Conservation (phyloP, 2,329 filamentous ascomycete genomes). For the Fusarium tupiense region DNA sequence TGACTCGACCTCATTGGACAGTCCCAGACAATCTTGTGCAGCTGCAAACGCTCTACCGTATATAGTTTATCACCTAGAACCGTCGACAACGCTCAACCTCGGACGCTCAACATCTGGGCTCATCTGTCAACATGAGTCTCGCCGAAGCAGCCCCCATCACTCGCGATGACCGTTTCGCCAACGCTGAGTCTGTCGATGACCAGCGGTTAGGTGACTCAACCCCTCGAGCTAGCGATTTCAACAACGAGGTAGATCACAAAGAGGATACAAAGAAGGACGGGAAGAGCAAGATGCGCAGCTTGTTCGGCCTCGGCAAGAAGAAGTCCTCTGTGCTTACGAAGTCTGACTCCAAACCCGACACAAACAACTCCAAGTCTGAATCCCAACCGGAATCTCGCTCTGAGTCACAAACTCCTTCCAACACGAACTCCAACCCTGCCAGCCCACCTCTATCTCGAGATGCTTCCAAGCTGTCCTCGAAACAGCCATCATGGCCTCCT, state of each 20-base stretch:
- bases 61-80: background rate
- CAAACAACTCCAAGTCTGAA: slow-evolving; percentile 22
- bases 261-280: slow-evolving; percentile 37
- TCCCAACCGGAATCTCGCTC: slow-evolving; percentile 27
- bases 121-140: slow-evolving; percentile 44
- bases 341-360: slow-evolving; percentile 18
- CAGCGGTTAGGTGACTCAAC: slow-evolving; percentile 46
- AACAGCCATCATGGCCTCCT: slow-evolving; percentile 54
- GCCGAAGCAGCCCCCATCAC: slow-evolving; percentile 40
- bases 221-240: slow-evolving; percentile 54
- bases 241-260: slow-evolving; percentile 47
- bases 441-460: slow-evolving; percentile 49
- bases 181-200: slow-evolving; percentile 40
- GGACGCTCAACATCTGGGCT: background rate
- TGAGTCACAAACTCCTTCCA: slow-evolving; percentile 46
- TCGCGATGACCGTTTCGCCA: slow-evolving; percentile 29
- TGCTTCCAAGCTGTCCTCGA: slow-evolving; percentile 52
- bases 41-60: background rate
- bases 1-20: slow-evolving; percentile 23
- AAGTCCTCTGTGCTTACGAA: slow-evolving; percentile 50
- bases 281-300: slow-evolving; percentile 63
- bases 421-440: slow-evolving; percentile 47
- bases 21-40: slow-evolving; percentile 12
- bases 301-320: slow-evolving; percentile 72
- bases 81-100: background rate